Evolutionary conservation across 441 rosid genomes (phyloP).

Genomic region (Populus hybrid): DNA sequence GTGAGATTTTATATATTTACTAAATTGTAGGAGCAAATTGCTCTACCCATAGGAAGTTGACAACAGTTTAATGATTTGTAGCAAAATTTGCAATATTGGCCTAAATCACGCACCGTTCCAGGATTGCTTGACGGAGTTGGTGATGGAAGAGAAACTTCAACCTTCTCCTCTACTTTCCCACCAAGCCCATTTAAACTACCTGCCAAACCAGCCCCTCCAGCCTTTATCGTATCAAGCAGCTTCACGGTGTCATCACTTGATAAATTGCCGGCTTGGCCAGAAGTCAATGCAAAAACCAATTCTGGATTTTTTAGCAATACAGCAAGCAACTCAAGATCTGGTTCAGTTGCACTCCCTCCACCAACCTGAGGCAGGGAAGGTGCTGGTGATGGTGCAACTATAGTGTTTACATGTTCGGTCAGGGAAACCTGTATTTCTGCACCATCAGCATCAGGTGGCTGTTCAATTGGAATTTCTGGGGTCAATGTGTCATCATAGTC

Average conservation of each 20-base stretch:
- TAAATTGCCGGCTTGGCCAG: constrained; percentile 67
- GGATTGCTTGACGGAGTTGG: constrained; percentile 91
- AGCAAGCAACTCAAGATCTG: constrained; percentile 94
- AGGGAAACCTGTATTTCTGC: constrained; percentile 48
- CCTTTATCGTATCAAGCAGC: constrained; percentile 89
- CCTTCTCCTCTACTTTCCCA: constrained; percentile 47
- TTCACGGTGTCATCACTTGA: constrained; percentile 69
- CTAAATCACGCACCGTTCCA: constrained; percentile 87
- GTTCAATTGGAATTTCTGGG: constrained; percentile 78
- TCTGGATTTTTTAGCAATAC: constrained; percentile 88
- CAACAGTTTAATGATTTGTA: constrained; percentile 21
- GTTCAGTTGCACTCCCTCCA: constrained; percentile 44
- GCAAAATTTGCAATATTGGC: constrained; percentile 33
- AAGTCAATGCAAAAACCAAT: constrained; percentile 85
- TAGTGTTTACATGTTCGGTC: constrained; percentile 34
- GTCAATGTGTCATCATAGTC: constrained; percentile 92
- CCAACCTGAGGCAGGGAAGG: constrained; percentile 33
- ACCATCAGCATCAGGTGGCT: constrained; percentile 64
- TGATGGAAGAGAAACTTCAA: constrained; percentile 95
- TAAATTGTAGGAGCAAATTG: neutral
- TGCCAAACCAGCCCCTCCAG: constrained; percentile 48
- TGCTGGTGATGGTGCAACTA: constrained; percentile 32
- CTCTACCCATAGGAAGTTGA: constrained; percentile 15
- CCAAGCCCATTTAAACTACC: constrained; percentile 33
- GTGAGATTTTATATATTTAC: neutral